Conservation (phyloP, 352 stramenopile genomes). For the Phytophthora brassicae region DNA sequence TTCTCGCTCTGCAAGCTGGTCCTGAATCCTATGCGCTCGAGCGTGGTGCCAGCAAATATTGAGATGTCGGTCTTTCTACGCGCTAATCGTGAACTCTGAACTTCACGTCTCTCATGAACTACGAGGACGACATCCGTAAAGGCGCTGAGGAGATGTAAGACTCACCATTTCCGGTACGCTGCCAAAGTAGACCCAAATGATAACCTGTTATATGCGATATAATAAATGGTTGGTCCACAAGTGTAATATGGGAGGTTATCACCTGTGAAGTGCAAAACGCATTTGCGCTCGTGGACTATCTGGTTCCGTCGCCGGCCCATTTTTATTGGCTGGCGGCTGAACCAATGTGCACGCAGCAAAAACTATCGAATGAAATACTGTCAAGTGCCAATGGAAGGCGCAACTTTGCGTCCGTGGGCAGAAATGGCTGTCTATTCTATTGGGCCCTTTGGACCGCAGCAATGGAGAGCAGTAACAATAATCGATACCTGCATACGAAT, state of each 20-base stretch:
- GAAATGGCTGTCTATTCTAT: not conserved
- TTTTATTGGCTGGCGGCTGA: not conserved
- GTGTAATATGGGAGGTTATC: not conserved
- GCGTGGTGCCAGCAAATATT: slow-evolving; percentile 14
- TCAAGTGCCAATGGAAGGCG: not conserved
- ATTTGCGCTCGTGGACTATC: not conserved
- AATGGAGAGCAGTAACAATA: not conserved
- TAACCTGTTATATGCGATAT: not conserved
- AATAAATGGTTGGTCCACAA: not conserved
- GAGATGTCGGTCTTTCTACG: slow-evolving; percentile 24
- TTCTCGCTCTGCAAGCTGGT: slow-evolving; percentile 25
- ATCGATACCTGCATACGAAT: not conserved
- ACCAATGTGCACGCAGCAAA: slow-evolving; percentile 1
- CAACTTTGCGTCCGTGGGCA: not conserved
- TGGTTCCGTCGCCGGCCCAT: not conserved
- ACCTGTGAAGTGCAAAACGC: not conserved
- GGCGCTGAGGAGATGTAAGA: not conserved
- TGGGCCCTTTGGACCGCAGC: not conserved
- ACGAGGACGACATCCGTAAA: not conserved
- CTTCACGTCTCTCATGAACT: not conserved
- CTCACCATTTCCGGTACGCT: no score
- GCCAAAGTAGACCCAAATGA: no score
- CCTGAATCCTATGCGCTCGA: not conserved
- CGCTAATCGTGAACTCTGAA: slow-evolving; percentile 15
- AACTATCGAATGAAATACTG: not conserved